Evolutionary conservation across 1,139 yeast species (phyloP).

Genomic region (Magnusiomyces sp.): DNA sequence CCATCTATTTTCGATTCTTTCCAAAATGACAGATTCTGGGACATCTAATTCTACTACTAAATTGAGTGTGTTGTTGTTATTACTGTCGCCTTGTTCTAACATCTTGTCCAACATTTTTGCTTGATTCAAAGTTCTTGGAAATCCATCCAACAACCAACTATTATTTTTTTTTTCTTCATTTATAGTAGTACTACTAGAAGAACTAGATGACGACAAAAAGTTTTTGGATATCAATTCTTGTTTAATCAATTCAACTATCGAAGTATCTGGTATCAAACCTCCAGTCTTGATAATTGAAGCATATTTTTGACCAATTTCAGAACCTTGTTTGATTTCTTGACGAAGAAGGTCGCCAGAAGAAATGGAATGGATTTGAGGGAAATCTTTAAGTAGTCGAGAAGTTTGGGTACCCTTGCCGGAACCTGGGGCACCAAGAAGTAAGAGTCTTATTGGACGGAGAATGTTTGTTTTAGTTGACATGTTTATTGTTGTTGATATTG

Average conservation of each 20-base stretch:
- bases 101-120: conserved; percentile 51
- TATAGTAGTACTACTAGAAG: too few relatives aligned
- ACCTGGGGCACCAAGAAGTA: conserved; percentile 88
- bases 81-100: conserved; percentile 35
- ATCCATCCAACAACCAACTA: conserved; percentile 82
- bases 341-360: conserved; percentile 84
- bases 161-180: too few relatives aligned
- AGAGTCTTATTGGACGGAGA: conserved; percentile 49
- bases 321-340: conserved; percentile 47
- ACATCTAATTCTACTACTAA: conserved; percentile 78
- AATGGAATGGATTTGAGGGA: conserved; percentile 41
- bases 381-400: conserved; percentile 46
- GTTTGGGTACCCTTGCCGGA: conserved; percentile 70
- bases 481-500: too few relatives aligned
- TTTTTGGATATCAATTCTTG: conserved; percentile 38
- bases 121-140: conserved; percentile 73
- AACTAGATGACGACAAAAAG: conserved; percentile 39
- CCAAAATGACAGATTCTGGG: conserved; percentile 67
- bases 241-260: conserved; percentile 54
- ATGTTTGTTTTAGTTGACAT: conserved; percentile 10
- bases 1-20: conserved; percentile 78
- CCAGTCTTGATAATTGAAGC: conserved; percentile 52
- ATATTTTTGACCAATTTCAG: conserved; percentile 55
- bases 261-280: conserved; percentile 59
- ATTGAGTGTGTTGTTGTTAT: conserved; percentile 49